Base-by-base conservation (phyloP, 1,284 basidiomycete species). In the Lentinula novae-zelandiae region DNA sequence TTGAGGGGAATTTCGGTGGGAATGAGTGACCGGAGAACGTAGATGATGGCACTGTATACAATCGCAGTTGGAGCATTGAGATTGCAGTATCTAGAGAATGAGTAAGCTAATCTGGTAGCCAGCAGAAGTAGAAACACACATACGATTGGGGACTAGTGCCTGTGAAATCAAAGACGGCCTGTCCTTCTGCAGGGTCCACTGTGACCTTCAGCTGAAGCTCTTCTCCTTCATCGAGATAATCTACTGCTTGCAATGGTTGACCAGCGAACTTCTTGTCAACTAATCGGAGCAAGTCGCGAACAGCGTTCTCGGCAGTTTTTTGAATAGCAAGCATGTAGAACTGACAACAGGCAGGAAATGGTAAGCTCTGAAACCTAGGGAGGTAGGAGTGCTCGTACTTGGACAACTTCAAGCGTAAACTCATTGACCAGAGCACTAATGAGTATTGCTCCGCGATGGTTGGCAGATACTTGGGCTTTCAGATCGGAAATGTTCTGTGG, bases 301-400 rank as follows among this genome's bases (percentile, higher is more conserved):
- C 95, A 2, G 92, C 93, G 61, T 78, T 80, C 71, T 98, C 96
- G 49, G 96, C 96, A 68, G 98, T 98, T 60, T 83, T 76, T 50
- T 94, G 89, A 71, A 98, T 96, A 69, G 93, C 87, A 64, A 84
- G 82, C 95, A 96, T 96, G 76, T 97, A 96, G 67, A 89, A 85
- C 70, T 98, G 95, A 1, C 98, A 72, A 97, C 98, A 95, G 17
- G 17, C 17, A 17, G 17, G 17, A 17, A 17, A 17, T 17, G 17
- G 97, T 95, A 84, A 92, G 61, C n/a, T 39, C 15, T n/a, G 22
- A 33, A 36, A 44, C 10, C 36, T 46, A 27, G 40, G 4, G 10
- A 55, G 22, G 15, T 5, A 17, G 33, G 12, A 34, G 7, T 9
- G 20, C 38, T 20, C 10, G 1, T 10, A 59, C 57, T 50, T 42